Percentiles rank a stretch among this genome's conserved stretches.
Evolutionary conservation across 257 asterid genomes (phyloP).

Genomic region (Capsicum baccatum): DNA sequence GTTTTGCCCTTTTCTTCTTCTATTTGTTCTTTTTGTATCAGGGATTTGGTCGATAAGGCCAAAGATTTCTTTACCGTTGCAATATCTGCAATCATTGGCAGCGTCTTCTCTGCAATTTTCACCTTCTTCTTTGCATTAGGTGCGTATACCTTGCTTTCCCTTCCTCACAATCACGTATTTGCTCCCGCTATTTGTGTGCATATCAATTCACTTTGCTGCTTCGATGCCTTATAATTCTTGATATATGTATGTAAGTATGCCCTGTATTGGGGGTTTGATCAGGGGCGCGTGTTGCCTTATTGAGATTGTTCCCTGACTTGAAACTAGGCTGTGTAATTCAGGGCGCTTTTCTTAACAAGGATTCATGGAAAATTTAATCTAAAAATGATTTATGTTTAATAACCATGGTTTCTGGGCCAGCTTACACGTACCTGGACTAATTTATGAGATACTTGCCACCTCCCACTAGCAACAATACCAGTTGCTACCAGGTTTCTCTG

Average conservation of each 20-base stretch:
- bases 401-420: too few relatives aligned
- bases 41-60: conserved; percentile 52
- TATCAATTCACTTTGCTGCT: neutral
- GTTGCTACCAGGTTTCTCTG: too few relatives aligned
- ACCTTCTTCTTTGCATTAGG: conserved; percentile 80
- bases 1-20: conserved; percentile 55
- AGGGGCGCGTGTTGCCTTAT: neutral
- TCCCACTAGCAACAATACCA: too few relatives aligned
- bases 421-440: too few relatives aligned
- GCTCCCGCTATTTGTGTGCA: neutral
- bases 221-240: neutral
- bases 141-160: conserved; percentile 27
- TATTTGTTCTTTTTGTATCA: conserved; percentile 53
- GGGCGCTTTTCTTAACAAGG: neutral
- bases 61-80: conserved; percentile 62
- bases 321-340: neutral
- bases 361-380: neutral
- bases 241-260: neutral
- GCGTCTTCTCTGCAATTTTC: conserved; percentile 72
- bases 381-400: too few relatives aligned
- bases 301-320: neutral
- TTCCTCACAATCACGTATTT: neutral
- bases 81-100: conserved; percentile 61
- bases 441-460: too few relatives aligned
- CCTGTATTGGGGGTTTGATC: conserved; percentile 13